A percentile compares a stretch with the other conserved stretches of the same genome.
Evolutionary conservation across 2,329 filamentous ascomycete genomes (phyloP).

Genomic region (Venturiaceae sp.): DNA sequence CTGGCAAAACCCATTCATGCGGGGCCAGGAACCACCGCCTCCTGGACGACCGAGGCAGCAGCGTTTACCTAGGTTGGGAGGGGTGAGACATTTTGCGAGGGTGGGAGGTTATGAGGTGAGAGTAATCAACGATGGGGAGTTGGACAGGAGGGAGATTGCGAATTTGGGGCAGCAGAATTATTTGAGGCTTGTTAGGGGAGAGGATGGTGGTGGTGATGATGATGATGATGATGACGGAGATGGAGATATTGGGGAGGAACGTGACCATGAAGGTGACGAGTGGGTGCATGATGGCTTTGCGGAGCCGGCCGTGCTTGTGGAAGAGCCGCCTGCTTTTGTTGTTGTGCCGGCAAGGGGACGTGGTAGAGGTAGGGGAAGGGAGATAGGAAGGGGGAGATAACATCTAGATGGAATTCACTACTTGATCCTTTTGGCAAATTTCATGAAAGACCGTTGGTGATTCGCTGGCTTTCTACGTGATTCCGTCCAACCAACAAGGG

Average conservation of each 20-base stretch:
- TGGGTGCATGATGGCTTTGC: neutral
- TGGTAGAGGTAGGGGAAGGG: neutral
- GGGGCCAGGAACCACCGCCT: neutral
- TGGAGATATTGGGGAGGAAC: no score
- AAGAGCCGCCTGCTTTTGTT: neutral
- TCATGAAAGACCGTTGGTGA: no score
- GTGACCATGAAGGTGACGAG: neutral
- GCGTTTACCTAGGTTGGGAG: neutral
- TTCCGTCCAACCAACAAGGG: no score
- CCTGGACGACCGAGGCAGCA: neutral
- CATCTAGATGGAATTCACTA: no score
- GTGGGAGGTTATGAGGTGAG: neutral
- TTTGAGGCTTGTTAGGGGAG: neutral
- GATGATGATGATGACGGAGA: no score
- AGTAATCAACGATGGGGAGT: neutral
- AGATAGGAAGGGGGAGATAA: neutral
- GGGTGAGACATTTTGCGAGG: neutral
- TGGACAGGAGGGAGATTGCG: neutral
- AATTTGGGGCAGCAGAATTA: neutral
- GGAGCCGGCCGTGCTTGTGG: neutral
- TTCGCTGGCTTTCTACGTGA: no score
- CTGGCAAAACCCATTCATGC: neutral
- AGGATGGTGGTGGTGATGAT: neutral
- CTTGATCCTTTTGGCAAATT: no score
- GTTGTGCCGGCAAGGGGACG: neutral